These are phyloP conservation scores for Pichia exigua DNA, from an alignment of 805 yeast genomes.

Conservation along the genomic window DNA sequence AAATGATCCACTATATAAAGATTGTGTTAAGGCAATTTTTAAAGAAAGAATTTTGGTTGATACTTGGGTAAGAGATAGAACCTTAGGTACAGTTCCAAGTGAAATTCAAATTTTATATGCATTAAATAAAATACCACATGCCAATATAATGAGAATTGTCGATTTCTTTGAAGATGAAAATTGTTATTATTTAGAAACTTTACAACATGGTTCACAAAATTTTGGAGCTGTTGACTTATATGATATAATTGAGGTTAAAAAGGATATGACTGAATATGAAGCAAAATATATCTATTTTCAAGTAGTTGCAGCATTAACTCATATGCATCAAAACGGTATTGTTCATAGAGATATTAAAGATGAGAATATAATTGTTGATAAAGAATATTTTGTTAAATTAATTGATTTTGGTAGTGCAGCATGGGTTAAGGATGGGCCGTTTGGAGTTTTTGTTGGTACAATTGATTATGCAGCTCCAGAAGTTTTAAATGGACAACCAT, in stretches of 20 bases:
- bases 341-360: slow-evolving; percentile 94
- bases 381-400: slow-evolving; percentile 68
- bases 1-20: slow-evolving; percentile 52
- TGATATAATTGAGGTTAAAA: slow-evolving; percentile 81
- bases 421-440: slow-evolving; percentile 82
- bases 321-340: slow-evolving; percentile 77
- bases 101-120: slow-evolving; percentile 90
- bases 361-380: slow-evolving; percentile 85
- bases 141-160: slow-evolving; percentile 73
- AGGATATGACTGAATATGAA: slow-evolving; percentile 72
- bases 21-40: slow-evolving; percentile 82
- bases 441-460: slow-evolving; percentile 96
- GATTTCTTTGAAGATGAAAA: slow-evolving; percentile 91
- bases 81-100: slow-evolving; percentile 89
- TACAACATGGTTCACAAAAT: slow-evolving; percentile 61
- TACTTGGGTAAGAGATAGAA: slow-evolving; percentile 93
- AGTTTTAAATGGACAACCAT: slow-evolving; percentile 79
- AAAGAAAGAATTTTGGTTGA: slow-evolving; percentile 92
- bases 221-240: slow-evolving; percentile 91
- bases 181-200: slow-evolving; percentile 85
- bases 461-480: slow-evolving; percentile 98
- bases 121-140: slow-evolving; percentile 72
- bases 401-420: slow-evolving; percentile 97
- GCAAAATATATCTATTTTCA: slow-evolving; percentile 74
- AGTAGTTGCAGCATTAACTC: slow-evolving; percentile 68